Evolutionary conservation across 371 early-diverging fungal genomes (phyloP).

Genomic region (Conidiobolus incongruus): DNA sequence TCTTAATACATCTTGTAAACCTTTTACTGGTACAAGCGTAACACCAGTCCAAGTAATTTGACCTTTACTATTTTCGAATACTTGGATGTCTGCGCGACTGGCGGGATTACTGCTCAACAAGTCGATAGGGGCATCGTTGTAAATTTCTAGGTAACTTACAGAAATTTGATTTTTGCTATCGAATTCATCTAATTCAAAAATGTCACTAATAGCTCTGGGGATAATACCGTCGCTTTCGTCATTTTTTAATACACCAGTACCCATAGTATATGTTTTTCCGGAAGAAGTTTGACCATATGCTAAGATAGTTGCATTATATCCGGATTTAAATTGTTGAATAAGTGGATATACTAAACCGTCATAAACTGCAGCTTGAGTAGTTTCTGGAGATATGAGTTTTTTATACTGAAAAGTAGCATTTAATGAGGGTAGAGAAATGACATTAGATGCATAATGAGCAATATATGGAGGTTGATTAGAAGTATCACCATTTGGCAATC

Average conservation of each 20-base stretch:
- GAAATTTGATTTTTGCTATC: slow-evolving; percentile 8
- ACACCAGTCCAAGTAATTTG: slow-evolving; percentile 78
- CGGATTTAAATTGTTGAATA: background rate
- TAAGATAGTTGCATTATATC: slow-evolving; percentile 1
- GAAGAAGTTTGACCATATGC: slow-evolving; percentile 53
- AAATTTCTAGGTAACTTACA: slow-evolving; percentile 78
- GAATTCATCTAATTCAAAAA: background rate
- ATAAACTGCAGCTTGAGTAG: background rate
- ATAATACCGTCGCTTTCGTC: background rate
- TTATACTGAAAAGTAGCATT: background rate
- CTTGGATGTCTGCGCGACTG: slow-evolving; percentile 11
- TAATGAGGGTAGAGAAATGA: background rate
- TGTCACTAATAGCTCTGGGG: background rate
- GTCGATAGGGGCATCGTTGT: slow-evolving; percentile 91
- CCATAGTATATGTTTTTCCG: slow-evolving; percentile 99
- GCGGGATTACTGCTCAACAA: slow-evolving; percentile 20
- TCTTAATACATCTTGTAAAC: slow-evolving; percentile 43
- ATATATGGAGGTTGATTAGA: background rate
- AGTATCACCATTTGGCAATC: background rate
- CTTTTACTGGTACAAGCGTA: slow-evolving; percentile 46
- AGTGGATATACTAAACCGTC: background rate
- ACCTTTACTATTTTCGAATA: slow-evolving; percentile 79
- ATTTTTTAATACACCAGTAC: slow-evolving; percentile 23
- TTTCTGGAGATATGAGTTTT: background rate
- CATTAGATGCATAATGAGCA: too few relatives aligned